These are phyloP conservation scores for Diversispora epigaea DNA, from an alignment of 192 early-diverging fungal species.

Conservation along the genomic window DNA sequence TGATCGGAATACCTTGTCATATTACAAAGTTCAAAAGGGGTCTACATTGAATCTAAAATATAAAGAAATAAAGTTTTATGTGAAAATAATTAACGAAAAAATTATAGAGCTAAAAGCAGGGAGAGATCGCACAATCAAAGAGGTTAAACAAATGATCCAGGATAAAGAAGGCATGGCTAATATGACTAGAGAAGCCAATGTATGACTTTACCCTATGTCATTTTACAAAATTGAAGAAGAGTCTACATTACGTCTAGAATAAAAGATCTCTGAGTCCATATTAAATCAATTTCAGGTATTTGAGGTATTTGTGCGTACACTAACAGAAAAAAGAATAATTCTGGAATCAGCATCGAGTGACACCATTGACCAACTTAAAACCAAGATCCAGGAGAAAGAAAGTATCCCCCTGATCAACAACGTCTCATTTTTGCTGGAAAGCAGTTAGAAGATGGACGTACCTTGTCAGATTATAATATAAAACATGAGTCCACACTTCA, in stretches of 20 bases:
- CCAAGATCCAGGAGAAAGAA: conserved; percentile 54
- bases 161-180: conserved; percentile 76
- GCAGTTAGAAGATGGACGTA: conserved; percentile 70
- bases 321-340: conserved; percentile 92
- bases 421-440: conserved; percentile 66
- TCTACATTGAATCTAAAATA: neutral
- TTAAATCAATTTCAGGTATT: conserved; percentile 12
- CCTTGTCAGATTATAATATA: conserved; percentile 68
- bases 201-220: conserved; percentile 64
- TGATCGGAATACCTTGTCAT: conserved; percentile 13
- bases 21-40: conserved; percentile 1
- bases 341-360: conserved; percentile 75
- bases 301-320: conserved; percentile 53
- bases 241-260: conserved; percentile 66
- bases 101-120: conserved; percentile 85
- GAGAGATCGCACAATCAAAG: conserved; percentile 64
- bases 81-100: conserved; percentile 77
- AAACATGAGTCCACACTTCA: conserved; percentile 69
- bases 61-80: conserved; percentile 31
- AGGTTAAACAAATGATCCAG: conserved; percentile 74
- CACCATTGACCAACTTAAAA: conserved; percentile 58
- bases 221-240: conserved; percentile 79
- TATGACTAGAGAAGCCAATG: conserved; percentile 71
- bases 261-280: no score
- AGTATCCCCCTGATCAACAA: conserved; percentile 53